A percentile compares a stretch with the other conserved stretches of the same genome.
These are phyloP conservation scores for Penicillium antarcticum DNA, from an alignment of 495 filamentous ascomycete species.

Conservation along the genomic window DNA sequence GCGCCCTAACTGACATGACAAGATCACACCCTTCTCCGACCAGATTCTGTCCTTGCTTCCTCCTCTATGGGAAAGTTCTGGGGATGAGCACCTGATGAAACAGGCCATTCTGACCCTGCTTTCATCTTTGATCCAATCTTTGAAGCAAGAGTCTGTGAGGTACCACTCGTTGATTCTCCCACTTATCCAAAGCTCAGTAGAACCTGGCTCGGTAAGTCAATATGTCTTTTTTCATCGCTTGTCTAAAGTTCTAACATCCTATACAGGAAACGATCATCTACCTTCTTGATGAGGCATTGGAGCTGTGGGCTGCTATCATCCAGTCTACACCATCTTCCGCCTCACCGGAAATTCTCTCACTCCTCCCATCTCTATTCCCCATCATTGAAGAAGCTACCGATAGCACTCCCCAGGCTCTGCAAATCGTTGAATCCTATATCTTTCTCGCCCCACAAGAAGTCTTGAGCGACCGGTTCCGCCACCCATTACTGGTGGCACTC, in stretches of 20 bases:
- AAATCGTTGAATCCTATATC: slow-evolving; percentile 77
- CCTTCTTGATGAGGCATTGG: slow-evolving; percentile 86
- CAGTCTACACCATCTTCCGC: slow-evolving; percentile 65
- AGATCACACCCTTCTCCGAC: slow-evolving; percentile 71
- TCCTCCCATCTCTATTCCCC: slow-evolving; percentile 65
- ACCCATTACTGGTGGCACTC: slow-evolving; percentile 55
- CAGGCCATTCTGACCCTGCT: slow-evolving; percentile 85
- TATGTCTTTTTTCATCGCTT: not conserved
- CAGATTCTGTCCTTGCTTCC: slow-evolving; percentile 78
- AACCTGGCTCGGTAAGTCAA: slow-evolving; percentile 64
- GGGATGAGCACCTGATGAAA: slow-evolving; percentile 83
- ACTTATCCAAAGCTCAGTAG: slow-evolving; percentile 71
- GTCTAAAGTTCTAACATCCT: not conserved
- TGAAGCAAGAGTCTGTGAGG: slow-evolving; percentile 67
- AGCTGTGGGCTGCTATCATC: slow-evolving; percentile 80
- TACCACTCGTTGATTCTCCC: slow-evolving; percentile 76
- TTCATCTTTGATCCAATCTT: slow-evolving; percentile 70
- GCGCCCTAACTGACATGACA: slow-evolving; percentile 8
- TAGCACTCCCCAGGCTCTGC: slow-evolving; percentile 63
- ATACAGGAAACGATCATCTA: slow-evolving; percentile 68
- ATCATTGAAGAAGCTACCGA: slow-evolving; percentile 69
- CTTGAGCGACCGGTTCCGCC: slow-evolving; percentile 60
- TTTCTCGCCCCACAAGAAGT: slow-evolving; percentile 73
- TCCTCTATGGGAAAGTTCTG: slow-evolving; percentile 76
- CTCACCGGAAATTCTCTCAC: slow-evolving; percentile 60